Base-by-base conservation (phyloP, 2,329 filamentous ascomycete genomes). In the Apiospora rasikravindrae region DNA sequence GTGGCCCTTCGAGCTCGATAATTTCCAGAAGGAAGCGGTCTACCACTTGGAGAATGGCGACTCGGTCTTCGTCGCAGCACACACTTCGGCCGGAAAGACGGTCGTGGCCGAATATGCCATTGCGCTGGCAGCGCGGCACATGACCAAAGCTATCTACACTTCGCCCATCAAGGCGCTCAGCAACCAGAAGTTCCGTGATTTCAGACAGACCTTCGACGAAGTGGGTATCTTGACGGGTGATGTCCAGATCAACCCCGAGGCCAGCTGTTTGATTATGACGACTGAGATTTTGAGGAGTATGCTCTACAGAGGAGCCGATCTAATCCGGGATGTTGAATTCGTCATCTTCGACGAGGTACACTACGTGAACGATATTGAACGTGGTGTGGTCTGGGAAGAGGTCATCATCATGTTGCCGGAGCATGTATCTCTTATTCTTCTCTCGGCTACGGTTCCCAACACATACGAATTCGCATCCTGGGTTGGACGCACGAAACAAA, bases 371-470 rank as follows among this genome's bases (percentile, higher is more conserved):
- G 96, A 99, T 81, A 88, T 93, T 37, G 96, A 98, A 81, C 90
- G 96, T 83, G 96, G 96, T 78, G 96, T 99, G 7, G 96, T 99
- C 0, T 99, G 96, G 96, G 96, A 99, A 82, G 96, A 99, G 83
- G 96, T 99, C 78, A 99, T 99, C 79, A 99, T 99, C 78, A 98
- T 99, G 96, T 88, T 99, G 71, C 96, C 96, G 0, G 95, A 98
- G 80, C 96, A 99, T 83, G 94, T 99, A 51, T 97, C 96, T 1
- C 88, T 99, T 29, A 99, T 99, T 76, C 86, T 98, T 1, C 88
- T 99, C 3, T 99, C 96, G 5, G 96, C 96, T 0, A 99, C 96
- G 0, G 96, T 99, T 0, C 96, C 96, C 1, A 99, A 99, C 80
- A 98, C 96, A 0, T 91, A 98, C 74, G 96, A 99, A 80, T 99